Percentiles rank a stretch among this genome's conserved stretches.
phyloP scores from a whole-genome alignment of 2,329 filamentous ascomycete species.

The Claviceps africana region DNA sequence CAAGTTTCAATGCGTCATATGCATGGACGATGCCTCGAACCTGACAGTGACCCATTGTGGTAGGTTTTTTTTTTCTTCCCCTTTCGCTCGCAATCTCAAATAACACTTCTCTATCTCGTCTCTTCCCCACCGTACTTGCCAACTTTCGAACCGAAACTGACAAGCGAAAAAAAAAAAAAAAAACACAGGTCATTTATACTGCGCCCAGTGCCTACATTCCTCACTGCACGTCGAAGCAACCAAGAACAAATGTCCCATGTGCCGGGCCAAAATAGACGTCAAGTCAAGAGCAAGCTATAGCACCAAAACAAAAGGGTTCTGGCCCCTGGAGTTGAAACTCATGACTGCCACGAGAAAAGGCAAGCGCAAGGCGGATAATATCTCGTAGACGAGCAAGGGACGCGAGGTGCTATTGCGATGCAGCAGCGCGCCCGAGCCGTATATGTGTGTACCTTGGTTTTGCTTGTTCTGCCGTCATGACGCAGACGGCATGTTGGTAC shows the following conservation, averaged over 20 bases:
- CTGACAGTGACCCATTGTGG: conserved; percentile 53
- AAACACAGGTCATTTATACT: conserved; percentile 48
- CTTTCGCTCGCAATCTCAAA: too few species aligned
- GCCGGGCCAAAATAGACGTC: conserved; percentile 43
- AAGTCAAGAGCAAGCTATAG: conserved; percentile 27
- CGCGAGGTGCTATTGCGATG: too few species aligned
- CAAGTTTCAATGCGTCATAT: conserved; percentile 51
- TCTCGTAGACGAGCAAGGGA: conserved; percentile 11
- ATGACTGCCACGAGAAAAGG: conserved; percentile 42
- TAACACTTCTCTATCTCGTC: not conserved
- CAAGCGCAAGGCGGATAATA: conserved; percentile 21
- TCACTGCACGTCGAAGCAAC: conserved; percentile 41
- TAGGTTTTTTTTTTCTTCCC: conserved; percentile 24
- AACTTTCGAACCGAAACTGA: not conserved
- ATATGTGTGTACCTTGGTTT: too few species aligned
- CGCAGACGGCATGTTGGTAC: too few species aligned
- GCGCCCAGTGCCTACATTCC: conserved; percentile 46
- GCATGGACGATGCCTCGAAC: conserved; percentile 46
- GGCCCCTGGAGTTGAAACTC: conserved; percentile 47
- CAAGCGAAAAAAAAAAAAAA: too few species aligned
- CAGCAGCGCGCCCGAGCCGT: too few species aligned
- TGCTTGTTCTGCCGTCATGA: too few species aligned
- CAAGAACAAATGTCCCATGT: conserved; percentile 50
- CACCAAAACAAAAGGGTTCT: conserved; percentile 37
- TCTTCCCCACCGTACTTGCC: not conserved